Conservation (phyloP, 208 protist genomes). For the Vickermania ingenoplastis region DNA sequence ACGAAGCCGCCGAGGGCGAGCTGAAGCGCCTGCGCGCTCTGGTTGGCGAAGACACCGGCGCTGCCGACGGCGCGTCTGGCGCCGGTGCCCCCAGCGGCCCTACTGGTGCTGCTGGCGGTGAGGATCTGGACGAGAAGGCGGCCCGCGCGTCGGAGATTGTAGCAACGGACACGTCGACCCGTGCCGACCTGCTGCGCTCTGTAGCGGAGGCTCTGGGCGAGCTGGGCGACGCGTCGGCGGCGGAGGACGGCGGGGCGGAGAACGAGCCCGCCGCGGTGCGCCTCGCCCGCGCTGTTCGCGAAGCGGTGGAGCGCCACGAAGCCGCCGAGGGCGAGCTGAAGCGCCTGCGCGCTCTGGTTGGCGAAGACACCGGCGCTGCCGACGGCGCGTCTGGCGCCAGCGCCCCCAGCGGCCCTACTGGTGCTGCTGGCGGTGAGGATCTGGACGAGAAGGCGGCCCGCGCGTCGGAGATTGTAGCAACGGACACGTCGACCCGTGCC, state of each 20-base stretch:
- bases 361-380: background rate
- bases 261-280: constrained; percentile 5
- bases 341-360: background rate
- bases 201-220: too few relatives aligned
- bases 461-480: background rate
- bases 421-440: constrained; percentile 4
- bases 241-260: background rate
- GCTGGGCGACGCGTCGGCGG: background rate
- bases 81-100: background rate
- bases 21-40: background rate
- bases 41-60: too few relatives aligned
- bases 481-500: constrained; percentile 3
- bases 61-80: too few relatives aligned
- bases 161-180: constrained; percentile 1
- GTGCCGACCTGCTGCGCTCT: background rate
- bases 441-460: background rate
- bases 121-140: background rate
- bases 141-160: background rate
- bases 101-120: background rate
- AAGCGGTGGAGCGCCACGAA: background rate
- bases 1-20: background rate
- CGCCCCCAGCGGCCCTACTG: background rate
- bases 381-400: background rate
- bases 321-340: background rate
- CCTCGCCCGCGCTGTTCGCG: constrained; percentile 4